Base-by-base conservation (phyloP, 768 basidiomycete species). In the Macrolepiota dolichaula region DNA sequence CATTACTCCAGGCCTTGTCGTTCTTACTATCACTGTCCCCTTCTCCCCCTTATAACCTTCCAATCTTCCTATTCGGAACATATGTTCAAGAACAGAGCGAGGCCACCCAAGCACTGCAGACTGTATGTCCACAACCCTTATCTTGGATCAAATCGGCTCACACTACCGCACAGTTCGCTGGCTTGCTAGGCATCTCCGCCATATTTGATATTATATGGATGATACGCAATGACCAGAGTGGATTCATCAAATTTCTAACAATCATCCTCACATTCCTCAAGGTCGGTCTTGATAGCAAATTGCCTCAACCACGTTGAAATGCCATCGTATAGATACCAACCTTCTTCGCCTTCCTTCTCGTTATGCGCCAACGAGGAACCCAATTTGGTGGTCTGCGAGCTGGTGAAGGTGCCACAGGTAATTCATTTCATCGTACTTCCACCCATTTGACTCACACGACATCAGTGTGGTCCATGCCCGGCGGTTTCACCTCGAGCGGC, bases 401-500 rank as follows among this genome's bases (percentile, higher is more conserved):
- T 1, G 68, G 73, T 37, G 74, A 71, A 62, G 85, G 86, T 5
- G 80, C 85, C 24, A 87, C 88, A 19, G 84, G 88, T 84, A 64
- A 29, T 72, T 65, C 35, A 36, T 32, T 57, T 3, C n/a, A 35
- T 38, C 27, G n/a, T 29, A 7, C 29, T 42, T 57, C 22, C 49
- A 56, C 59, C 11, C 65, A 59, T 61, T 38, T 22, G 37, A 9
- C 55, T 46, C 15, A 57, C 15, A 64, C 38, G 55, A 11, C n/a
- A 54, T 29, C 61, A 90, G 88, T 90, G 15, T 90, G 88, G 88
- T 82, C 87, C 19, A 90, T 90, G 88, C 88, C 88, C 3, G 88
- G 88, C 13, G 86, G 86, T 1, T 86, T 88, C 65, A 85, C 85
- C 0, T 82, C 84, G 4, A 66, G 72, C 37, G 76, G 75, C 24